phyloP scores from a whole-genome alignment of 2,329 filamentous ascomycete species.

The Cadophora gregata region DNA sequence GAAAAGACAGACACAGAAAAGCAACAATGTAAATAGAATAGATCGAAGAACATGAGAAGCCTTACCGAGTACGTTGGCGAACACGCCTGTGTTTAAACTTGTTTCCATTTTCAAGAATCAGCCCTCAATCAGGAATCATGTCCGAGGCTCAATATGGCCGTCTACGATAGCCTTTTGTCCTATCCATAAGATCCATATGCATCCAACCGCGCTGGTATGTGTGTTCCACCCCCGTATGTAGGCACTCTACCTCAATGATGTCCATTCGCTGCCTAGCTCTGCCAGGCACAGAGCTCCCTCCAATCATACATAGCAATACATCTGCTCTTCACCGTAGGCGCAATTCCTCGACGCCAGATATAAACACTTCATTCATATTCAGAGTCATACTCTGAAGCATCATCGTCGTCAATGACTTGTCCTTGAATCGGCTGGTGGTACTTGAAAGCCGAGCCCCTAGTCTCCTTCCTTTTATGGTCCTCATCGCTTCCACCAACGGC shows the following conservation, averaged over 20 bases:
- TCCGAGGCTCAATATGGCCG: background rate
- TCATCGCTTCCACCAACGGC: background rate
- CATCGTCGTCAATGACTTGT: conserved; percentile 17
- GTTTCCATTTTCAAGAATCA: background rate
- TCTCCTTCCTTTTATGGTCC: background rate
- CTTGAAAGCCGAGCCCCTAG: background rate
- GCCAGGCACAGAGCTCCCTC: background rate
- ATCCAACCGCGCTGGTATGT: background rate
- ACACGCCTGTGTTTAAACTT: background rate
- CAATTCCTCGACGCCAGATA: background rate
- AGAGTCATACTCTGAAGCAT: conserved; percentile 1
- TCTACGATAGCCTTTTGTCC: background rate
- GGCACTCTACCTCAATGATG: background rate
- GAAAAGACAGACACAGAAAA: background rate
- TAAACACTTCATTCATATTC: background rate
- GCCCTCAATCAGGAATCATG: background rate
- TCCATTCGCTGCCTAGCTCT: background rate
- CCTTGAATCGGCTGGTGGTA: background rate
- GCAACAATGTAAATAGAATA: background rate
- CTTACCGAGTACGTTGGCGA: background rate
- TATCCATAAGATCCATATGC: background rate
- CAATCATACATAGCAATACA: background rate
- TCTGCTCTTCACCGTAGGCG: background rate
- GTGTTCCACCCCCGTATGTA: background rate
- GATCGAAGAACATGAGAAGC: background rate